Conservation (phyloP, 2,329 filamentous ascomycete genomes). For the Ophiosphaerella herpotricha region DNA sequence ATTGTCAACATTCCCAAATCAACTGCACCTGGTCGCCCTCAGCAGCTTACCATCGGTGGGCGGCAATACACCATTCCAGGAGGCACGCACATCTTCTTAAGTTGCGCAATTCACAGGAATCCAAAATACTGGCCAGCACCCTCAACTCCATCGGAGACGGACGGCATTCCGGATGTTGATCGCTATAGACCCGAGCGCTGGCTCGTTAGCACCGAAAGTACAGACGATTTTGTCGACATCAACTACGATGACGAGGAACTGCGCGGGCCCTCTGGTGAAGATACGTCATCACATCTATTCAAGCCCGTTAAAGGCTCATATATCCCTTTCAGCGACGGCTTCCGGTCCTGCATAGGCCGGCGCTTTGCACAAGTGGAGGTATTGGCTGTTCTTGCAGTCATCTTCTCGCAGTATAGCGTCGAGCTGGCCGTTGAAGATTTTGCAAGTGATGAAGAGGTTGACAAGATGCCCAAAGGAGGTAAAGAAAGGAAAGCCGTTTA, state of each 20-base stretch:
- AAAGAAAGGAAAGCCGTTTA: constrained; percentile 64
- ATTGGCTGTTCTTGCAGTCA: constrained; percentile 57
- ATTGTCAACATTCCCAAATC: constrained; percentile 75
- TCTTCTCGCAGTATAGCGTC: constrained; percentile 64
- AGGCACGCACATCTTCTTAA: constrained; percentile 61
- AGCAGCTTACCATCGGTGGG: constrained; percentile 65
- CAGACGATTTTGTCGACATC: constrained; percentile 41
- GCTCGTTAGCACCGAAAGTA: constrained; percentile 53
- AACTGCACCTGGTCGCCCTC: constrained; percentile 49
- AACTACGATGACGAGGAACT: constrained; percentile 58
- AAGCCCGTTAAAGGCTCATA: constrained; percentile 55
- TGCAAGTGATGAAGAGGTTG: constrained; percentile 49
- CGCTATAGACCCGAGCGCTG: constrained; percentile 76
- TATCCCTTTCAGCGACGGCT: constrained; percentile 61
- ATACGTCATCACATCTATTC: constrained; percentile 66
- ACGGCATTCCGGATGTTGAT: constrained; percentile 59
- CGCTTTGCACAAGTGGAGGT: constrained; percentile 63
- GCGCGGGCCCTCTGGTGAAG: constrained; percentile 63
- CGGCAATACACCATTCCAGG: constrained; percentile 63
- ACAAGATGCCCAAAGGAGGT: constrained; percentile 42
- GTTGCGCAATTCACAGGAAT: constrained; percentile 64
- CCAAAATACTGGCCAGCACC: constrained; percentile 71
- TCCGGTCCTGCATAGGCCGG: constrained; percentile 60
- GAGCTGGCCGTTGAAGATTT: constrained; percentile 67
- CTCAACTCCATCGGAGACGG: constrained; percentile 27